Evolutionary conservation across 2,329 filamentous ascomycete genomes (phyloP), one percentile per base, ranked within the genome.

Genomic region (Akanthomyces lecanii): DNA sequence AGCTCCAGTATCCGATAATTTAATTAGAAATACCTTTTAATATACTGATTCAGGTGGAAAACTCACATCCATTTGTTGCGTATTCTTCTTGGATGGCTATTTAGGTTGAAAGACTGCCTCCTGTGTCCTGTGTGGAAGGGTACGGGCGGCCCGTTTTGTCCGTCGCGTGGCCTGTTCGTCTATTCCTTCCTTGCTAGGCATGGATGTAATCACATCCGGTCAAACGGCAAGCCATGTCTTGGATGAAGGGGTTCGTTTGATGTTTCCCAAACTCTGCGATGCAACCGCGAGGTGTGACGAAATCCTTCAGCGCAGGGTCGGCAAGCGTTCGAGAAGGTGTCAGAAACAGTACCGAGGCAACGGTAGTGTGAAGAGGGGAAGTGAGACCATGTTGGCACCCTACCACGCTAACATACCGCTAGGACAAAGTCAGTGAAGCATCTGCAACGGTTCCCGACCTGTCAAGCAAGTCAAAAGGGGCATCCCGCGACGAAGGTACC

Each of bases 361-460:
- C 14, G 23, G 36, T n/a, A 36, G 14, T 45, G 38, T 14, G 18
- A 25, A 53, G 48, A 61, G 58, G 58, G 58, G 58, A n/a, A 47
- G 50, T 45, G 48, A 53, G 58, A 47, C 55, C 48, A 18, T 12
- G 18, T 18, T 44, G 25, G 23, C 36, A 18, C 47, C 12, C 25
- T 3, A 18, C 11, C 14, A 25, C 56, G 44, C 38, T 61, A 61
- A 33, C 14, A 40, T 12, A 45, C 33, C 12, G n/a, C 18, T 44
- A 45, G 25, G 42, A n/a, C 21, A n/a, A 45, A 30, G 30, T 5
- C 38, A 45, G 14, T 6, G 21, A 28, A 14, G 21, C 38, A 33
- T 44, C 38, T 61, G 25, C 47, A 61, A 61, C 58, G 58, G 58
- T 59, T 28, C 44, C 23, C 14, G 11, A 25, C 16, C 38, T 53